Evolutionary conservation across 2,329 filamentous ascomycete species (phyloP), one percentile per base, ranked within the genome.

Genomic region (Ceratocystis lukuohia): DNA sequence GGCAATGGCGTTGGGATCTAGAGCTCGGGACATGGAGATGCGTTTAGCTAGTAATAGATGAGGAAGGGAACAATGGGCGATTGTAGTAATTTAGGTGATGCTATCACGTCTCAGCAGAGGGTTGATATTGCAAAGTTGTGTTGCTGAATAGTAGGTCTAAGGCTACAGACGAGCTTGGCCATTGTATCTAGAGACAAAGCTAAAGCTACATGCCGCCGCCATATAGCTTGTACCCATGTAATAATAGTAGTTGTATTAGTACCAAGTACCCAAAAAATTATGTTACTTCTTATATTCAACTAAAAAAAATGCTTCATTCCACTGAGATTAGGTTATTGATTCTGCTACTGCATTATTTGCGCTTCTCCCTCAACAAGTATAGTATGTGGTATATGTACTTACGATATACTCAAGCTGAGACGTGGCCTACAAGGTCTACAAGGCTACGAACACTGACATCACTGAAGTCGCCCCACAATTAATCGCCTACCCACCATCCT

Each of bases 21-120:
- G 71, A n/a, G 81, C 79, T 71, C 82, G 78, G 22, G 83, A 84
- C 83, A 85, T 85, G 37, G 37, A 4, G 37, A n/a, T 8, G 12
- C 10, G 37, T 15, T 41, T 41, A 12, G 10, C 37, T 41, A 41
- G 10, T 15, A 5, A 41, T 15, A 15, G 37, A 41, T 10, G 37
- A 15, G 10, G 10, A 4, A 5, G 10, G 10, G 12, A 15, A 15
- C 12, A 15, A 41, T 5, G 37, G 37, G 37, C 4, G 12, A 15
- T 12, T 41, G 3, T 15, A 41, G 37, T 41, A 41, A 15, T 41
- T 41, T 5, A 41, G 37, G 12, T 15, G 37, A 3, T 15, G 3
- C 37, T 41, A 4, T 41, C 10, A 41, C 37, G 37, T 41, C 37
- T 41, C 15, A 41, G 37, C 1, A 41, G 12, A 41, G 10, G 12